Evolutionary conservation across 2,329 filamentous ascomycete species (phyloP), one percentile per base, ranked within the genome.

Genomic region (Aspergillus sp.): DNA sequence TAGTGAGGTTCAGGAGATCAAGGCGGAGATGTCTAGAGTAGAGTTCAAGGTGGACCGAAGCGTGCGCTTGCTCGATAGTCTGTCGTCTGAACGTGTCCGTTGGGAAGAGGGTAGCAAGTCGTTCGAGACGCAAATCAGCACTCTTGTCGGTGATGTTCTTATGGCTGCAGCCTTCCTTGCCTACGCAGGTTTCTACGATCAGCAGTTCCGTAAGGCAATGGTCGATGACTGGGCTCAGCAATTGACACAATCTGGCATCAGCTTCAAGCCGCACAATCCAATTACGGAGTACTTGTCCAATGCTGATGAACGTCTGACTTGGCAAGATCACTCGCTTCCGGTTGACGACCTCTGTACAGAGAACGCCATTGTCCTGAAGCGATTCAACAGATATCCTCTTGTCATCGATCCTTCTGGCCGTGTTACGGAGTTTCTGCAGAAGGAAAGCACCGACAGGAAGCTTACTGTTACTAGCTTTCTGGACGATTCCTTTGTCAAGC

Each of bases 91-190:
- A 72, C 81, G 91, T 67, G 81, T 79, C 35, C 84, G 93, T 62
- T 98, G 93, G 93, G 93, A 98, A 63, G 88, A 91, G 61, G 90
- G 90, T 57, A 98, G 93, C 78, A 94, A 86, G 71, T 96, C 91
- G 0, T 98, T 98, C 65, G 91, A 97, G 68, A 94, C 90, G 2
- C 93, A 98, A 65, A 97, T 98, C 64, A 86, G 87, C 67, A 98
- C 93, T 2, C 81, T 98, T 44, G 88, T 98, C 34, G 93, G 93
- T 51, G 93, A 98, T 63, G 91, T 96, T 43, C 78, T 98, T 50
- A 85, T 96, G 43, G 93, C 93, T n/a, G 88, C 94, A 4, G 94
- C 91, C 6, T 97, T 97, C 78, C 77, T 98, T 52, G 93, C 94
- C 9, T 98, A 98, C 69, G 88, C 87, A 62, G 93, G 93, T 69